Evolutionary conservation across 441 rosid genomes (phyloP).

Genomic region (Aquilaria agallochum): DNA sequence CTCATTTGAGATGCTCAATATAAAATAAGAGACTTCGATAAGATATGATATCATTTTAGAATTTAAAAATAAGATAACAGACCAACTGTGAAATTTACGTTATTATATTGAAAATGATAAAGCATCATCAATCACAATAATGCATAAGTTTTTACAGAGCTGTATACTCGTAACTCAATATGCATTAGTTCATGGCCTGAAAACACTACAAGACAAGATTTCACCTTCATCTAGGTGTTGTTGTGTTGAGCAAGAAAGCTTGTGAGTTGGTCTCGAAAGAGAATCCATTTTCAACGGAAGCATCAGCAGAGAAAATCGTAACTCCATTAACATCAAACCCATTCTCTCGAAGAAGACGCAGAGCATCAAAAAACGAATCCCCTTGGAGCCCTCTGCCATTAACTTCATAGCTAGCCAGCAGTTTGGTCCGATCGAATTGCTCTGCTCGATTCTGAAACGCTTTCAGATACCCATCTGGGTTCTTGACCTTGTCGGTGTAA

Average conservation of each 20-base stretch:
- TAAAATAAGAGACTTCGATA: too few species aligned
- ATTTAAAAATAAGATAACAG: too few species aligned
- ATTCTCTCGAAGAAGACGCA: constrained; percentile 28
- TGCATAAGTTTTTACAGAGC: too few species aligned
- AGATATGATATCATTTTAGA: too few species aligned
- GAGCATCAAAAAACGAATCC: constrained; percentile 42
- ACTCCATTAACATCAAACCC: constrained; percentile 46
- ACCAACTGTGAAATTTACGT: too few species aligned
- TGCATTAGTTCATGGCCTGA: too few species aligned
- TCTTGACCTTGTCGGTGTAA: constrained; percentile 43
- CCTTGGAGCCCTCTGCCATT: constrained; percentile 63
- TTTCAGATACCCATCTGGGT: constrained; percentile 25
- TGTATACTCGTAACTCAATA: too few species aligned
- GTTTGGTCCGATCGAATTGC: constrained; percentile 33
- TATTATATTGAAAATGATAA: too few species aligned
- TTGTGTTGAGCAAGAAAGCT: constrained; percentile 46
- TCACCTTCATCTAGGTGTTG: background rate
- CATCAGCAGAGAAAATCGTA: constrained; percentile 61
- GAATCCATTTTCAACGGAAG: constrained; percentile 25
- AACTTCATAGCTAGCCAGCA: constrained; percentile 54
- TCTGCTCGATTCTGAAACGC: constrained; percentile 30
- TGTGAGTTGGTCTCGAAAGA: constrained; percentile 49
- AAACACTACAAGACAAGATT: too few species aligned
- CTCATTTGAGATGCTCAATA: too few species aligned
- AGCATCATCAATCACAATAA: too few species aligned